Conservation (phyloP, 352 stramenopile species). For the Thraustotheca clavata region DNA sequence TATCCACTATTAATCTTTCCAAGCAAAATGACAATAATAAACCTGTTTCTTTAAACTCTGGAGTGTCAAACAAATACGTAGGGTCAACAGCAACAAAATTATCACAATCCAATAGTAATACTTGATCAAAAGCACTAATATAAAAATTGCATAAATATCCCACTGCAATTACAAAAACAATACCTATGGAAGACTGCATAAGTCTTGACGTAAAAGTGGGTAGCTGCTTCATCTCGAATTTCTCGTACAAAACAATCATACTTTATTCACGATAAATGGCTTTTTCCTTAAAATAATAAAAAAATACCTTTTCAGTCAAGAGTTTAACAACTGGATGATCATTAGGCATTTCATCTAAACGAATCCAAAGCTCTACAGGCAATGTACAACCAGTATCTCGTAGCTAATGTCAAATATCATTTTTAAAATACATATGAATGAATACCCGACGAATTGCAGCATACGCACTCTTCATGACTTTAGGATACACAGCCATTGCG, state of each 20-base stretch:
- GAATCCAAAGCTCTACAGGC: constrained; percentile 28
- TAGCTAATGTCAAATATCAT: neutral
- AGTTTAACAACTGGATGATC: constrained; percentile 20
- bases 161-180: neutral
- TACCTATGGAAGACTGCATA: constrained; percentile 33
- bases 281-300: neutral
- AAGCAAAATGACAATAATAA: neutral
- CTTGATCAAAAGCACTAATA: constrained; percentile 24
- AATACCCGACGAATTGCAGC: constrained; percentile 24
- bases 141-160: neutral
- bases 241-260: constrained; percentile 10
- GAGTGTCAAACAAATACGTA: constrained; percentile 37
- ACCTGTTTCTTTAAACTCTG: constrained; percentile 28
- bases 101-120: constrained; percentile 49
- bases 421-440: neutral
- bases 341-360: constrained; percentile 23
- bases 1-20: neutral
- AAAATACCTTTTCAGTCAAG: constrained; percentile 9
- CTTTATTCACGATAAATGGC: neutral
- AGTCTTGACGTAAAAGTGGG: constrained; percentile 42
- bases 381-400: constrained; percentile 23
- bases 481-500: constrained; percentile 27
- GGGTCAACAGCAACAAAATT: constrained; percentile 42
- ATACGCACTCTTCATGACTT: constrained; percentile 27
- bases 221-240: constrained; percentile 28